These are phyloP conservation scores for Haematococcus sp. DNA, from an alignment of 139 green algal species.

Conservation along the genomic window DNA sequence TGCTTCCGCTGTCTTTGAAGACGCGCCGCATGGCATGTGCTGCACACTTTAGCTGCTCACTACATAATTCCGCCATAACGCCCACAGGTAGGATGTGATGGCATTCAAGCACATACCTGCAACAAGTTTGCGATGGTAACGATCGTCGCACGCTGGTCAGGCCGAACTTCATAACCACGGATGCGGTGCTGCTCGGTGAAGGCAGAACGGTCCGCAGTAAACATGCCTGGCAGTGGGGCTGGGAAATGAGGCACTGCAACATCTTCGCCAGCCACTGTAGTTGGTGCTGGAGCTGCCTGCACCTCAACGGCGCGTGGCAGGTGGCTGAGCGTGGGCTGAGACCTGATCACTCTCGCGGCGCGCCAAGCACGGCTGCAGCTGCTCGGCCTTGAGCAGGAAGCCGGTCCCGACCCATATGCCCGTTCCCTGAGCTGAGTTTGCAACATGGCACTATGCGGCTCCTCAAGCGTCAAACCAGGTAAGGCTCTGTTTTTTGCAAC, in stretches of 20 bases:
- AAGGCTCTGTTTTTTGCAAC: too few species aligned
- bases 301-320: not conserved
- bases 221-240: not conserved
- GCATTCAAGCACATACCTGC: slow-evolving; percentile 43
- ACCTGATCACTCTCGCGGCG: not conserved
- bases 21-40: not conserved
- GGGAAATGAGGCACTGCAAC: slow-evolving; percentile 19
- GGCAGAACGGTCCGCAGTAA: slow-evolving; percentile 19
- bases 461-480: too few species aligned
- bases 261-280: not conserved
- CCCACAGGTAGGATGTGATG: not conserved
- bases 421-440: too few species aligned
- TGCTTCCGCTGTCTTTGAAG: not conserved
- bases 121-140: slow-evolving; percentile 84
- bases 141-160: slow-evolving; percentile 73
- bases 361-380: not conserved
- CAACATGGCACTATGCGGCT: too few species aligned
- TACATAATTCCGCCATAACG: not conserved
- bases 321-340: not conserved
- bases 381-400: not conserved
- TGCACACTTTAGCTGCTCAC: not conserved
- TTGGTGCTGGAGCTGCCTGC: not conserved
- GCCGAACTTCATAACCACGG: slow-evolving; percentile 76
- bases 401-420: too few species aligned
- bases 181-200: slow-evolving; percentile 68